Base-by-base conservation (phyloP, 75 land plant species). In the Isoetes taiwanensis region DNA sequence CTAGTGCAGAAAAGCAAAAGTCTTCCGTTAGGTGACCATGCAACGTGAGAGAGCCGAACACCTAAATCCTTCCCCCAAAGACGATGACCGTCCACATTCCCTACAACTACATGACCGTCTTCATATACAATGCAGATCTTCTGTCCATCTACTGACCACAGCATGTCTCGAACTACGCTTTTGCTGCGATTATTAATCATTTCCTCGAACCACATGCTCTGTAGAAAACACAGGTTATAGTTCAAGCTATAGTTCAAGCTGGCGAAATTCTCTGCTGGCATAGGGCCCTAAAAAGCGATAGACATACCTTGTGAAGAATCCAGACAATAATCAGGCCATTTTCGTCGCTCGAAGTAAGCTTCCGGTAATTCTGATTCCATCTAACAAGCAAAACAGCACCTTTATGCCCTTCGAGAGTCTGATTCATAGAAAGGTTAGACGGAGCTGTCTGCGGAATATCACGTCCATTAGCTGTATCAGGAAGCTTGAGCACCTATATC, bases 201-300 rank as follows among this genome's bases (percentile, higher is more conserved):
- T 37, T 71, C 74, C 19, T 71, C 74, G 55, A 71, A 71, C 74
- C 74, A 71, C 69, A 71, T 63, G 20, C 74, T 68, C 74, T 71
- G 30, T 0, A 58, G 19, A 8, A 31, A 46, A 4, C 56, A 27
- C n/a, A 31, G 17, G 35, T 12, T n/a, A n/a, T n/a, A n/a, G n/a
- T n/a, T n/a, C n/a, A n/a, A 14, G 9, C 9, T 14, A 37, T 14
- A 37, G 14, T 10, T 37, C 39, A 37, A 37, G 39, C 39, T 37
- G 9, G 12, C 39, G 14, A 37, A 37, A 37, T 14, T 37, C 9
- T 37, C 39, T 37, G 14, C 39, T 37, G n/a, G n/a, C n/a, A n/a
- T n/a, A n/a, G n/a, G n/a, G n/a, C n/a, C n/a, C n/a, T n/a, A 37
- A 9, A 37, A 9, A 37, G 12, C 9, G 12, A 37, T 37, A 37